Evolutionary conservation across 2,329 filamentous ascomycete species (phyloP).

Genomic region (Talaromyces piceae): DNA sequence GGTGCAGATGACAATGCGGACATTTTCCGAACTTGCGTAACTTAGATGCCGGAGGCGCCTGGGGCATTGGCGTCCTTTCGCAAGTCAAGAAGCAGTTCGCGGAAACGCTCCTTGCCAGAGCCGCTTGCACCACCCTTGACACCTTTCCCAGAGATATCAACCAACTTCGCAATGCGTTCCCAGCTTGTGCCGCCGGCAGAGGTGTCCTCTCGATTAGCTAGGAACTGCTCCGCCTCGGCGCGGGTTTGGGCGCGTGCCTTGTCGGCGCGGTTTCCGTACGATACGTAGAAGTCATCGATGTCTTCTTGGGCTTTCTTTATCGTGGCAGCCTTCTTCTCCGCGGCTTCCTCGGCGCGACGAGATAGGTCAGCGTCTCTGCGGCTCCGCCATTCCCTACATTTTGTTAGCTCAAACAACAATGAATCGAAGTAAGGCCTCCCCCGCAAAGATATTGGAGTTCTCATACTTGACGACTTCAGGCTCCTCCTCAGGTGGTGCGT

Average conservation of each 20-base stretch:
- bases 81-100: conserved; percentile 77
- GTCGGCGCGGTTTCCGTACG: conserved; percentile 97
- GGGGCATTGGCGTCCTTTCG: conserved; percentile 88
- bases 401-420: neutral
- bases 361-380: conserved; percentile 74
- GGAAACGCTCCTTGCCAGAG: conserved; percentile 92
- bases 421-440: neutral
- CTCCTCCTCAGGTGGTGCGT: conserved; percentile 65
- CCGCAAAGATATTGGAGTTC: neutral
- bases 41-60: conserved; percentile 45
- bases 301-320: conserved; percentile 84
- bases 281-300: conserved; percentile 98
- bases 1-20: neutral
- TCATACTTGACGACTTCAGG: conserved; percentile 70
- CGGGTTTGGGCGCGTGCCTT: conserved; percentile 83
- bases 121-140: conserved; percentile 76
- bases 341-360: conserved; percentile 78
- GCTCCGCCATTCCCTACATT: conserved; percentile 73
- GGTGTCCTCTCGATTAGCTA: conserved; percentile 82
- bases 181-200: conserved; percentile 93
- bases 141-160: conserved; percentile 95
- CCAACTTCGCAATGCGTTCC: conserved; percentile 95
- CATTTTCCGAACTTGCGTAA: neutral
- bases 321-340: conserved; percentile 74
- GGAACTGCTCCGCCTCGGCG: conserved; percentile 87